phyloP scores from a whole-genome alignment of 495 filamentous ascomycete species.

The Trichoderma reesei region DNA sequence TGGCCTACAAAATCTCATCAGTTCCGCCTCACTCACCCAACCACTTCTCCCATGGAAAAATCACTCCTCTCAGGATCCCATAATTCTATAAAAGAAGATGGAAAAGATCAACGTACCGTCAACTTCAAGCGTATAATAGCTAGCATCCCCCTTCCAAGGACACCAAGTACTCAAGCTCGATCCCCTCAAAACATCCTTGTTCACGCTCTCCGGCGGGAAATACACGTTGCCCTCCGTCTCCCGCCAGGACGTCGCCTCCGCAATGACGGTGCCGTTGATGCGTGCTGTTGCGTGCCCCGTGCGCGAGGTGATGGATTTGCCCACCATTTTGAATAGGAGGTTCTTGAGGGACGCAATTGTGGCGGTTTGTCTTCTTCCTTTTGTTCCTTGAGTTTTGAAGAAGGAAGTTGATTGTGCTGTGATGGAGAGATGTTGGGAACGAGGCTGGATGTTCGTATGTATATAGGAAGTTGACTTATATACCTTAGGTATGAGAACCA shows the following conservation, averaged over 20 bases:
- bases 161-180: slow-evolving; percentile 40
- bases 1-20: slow-evolving; percentile 26
- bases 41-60: neutral
- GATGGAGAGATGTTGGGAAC: neutral
- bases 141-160: slow-evolving; percentile 61
- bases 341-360: neutral
- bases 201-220: slow-evolving; percentile 41
- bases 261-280: slow-evolving; percentile 4
- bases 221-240: slow-evolving; percentile 67
- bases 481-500: no score
- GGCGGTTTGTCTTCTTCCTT: neutral
- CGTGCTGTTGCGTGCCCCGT: slow-evolving; percentile 9
- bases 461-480: no score
- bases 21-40: neutral
- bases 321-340: neutral
- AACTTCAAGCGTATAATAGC: slow-evolving; percentile 54
- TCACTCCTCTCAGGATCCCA: no score
- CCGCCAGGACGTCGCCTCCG: slow-evolving; percentile 36
- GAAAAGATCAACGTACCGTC: slow-evolving; percentile 33
- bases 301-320: neutral
- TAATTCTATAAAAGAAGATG: neutral
- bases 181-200: slow-evolving; percentile 29
- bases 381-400: no score
- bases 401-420: neutral
- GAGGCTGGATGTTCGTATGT: no score